phyloP scores from a whole-genome alignment of 2,329 filamentous ascomycete species.

The Fusarium sublunatum region DNA sequence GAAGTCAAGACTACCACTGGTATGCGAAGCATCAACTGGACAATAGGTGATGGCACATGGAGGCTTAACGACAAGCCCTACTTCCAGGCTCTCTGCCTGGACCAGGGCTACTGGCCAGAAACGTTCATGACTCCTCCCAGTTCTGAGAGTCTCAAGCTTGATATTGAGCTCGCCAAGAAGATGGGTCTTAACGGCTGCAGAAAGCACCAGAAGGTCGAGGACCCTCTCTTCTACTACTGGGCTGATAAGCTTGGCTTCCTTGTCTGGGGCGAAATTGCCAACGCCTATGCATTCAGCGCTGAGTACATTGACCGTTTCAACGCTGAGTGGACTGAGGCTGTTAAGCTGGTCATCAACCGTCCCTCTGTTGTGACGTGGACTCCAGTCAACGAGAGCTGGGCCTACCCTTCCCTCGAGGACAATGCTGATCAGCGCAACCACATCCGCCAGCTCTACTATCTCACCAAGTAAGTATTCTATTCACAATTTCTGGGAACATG shows the following conservation, averaged over 20 bases:
- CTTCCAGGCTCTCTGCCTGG: slow-evolving; percentile 70
- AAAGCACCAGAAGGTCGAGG: slow-evolving; percentile 74
- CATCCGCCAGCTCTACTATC: slow-evolving; percentile 70
- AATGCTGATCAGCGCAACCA: slow-evolving; percentile 71
- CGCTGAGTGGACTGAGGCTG: slow-evolving; percentile 71
- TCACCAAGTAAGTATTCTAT: slow-evolving; percentile 64
- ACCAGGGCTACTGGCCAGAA: slow-evolving; percentile 73
- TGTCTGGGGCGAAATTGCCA: slow-evolving; percentile 74
- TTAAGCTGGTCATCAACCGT: slow-evolving; percentile 73
- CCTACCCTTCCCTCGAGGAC: slow-evolving; percentile 67
- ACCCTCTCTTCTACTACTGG: slow-evolving; percentile 70
- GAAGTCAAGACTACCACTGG: slow-evolving; percentile 69
- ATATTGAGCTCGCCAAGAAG: slow-evolving; percentile 67
- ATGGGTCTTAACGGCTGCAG: slow-evolving; percentile 74
- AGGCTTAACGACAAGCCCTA: slow-evolving; percentile 68
- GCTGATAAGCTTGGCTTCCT: slow-evolving; percentile 70
- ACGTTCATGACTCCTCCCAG: slow-evolving; percentile 70
- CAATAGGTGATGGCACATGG: slow-evolving; percentile 67
- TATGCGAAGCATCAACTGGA: slow-evolving; percentile 71
- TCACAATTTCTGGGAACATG: slow-evolving; percentile 36
- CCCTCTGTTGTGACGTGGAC: slow-evolving; percentile 75
- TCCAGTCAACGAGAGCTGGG: slow-evolving; percentile 73
- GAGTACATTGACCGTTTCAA: slow-evolving; percentile 71
- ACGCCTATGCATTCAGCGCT: slow-evolving; percentile 70
- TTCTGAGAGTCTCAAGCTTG: slow-evolving; percentile 57